These are phyloP conservation scores for Hyphopichia khmerensis DNA, from an alignment of 1,139 yeast genomes.

Conservation along the genomic window DNA sequence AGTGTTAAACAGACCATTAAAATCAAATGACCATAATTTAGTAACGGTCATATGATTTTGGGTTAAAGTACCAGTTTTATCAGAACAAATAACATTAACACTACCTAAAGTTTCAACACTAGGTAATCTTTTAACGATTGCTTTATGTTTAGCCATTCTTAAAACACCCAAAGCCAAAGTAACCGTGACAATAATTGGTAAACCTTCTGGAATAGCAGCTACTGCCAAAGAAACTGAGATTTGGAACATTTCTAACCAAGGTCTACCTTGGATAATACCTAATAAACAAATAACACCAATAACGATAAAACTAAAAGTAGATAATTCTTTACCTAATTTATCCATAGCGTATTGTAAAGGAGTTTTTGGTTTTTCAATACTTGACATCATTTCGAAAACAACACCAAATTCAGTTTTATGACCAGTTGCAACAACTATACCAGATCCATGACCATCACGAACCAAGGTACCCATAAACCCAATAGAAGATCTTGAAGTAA, in stretches of 20 bases:
- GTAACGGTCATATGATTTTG: conserved; percentile 93
- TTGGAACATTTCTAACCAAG: conserved; percentile 96
- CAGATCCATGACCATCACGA: conserved; percentile 89
- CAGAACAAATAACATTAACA: conserved; percentile 92
- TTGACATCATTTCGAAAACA: conserved; percentile 89
- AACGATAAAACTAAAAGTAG: conserved; percentile 75
- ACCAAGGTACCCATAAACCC: conserved; percentile 97
- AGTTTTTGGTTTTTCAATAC: conserved; percentile 92
- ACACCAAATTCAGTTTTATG: conserved; percentile 86
- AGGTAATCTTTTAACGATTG: conserved; percentile 89
- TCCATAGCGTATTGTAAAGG: conserved; percentile 96
- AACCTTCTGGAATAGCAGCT: conserved; percentile 97
- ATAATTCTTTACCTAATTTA: conserved; percentile 84
- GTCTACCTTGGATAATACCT: conserved; percentile 86
- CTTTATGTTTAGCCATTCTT: conserved; percentile 91
- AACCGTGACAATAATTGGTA: conserved; percentile 95
- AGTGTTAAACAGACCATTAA: conserved; percentile 51
- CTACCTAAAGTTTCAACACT: conserved; percentile 95
- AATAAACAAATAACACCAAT: conserved; percentile 85
- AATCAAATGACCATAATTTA: conserved; percentile 77
- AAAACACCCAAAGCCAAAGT: conserved; percentile 92
- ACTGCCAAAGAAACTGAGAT: conserved; percentile 95
- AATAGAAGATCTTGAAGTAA: conserved; percentile 68
- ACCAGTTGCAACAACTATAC: conserved; percentile 91
- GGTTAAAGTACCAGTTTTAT: conserved; percentile 93